Conservation (phyloP, 2,329 filamentous ascomycete genomes). For the Pestalotiopsis fici region DNA sequence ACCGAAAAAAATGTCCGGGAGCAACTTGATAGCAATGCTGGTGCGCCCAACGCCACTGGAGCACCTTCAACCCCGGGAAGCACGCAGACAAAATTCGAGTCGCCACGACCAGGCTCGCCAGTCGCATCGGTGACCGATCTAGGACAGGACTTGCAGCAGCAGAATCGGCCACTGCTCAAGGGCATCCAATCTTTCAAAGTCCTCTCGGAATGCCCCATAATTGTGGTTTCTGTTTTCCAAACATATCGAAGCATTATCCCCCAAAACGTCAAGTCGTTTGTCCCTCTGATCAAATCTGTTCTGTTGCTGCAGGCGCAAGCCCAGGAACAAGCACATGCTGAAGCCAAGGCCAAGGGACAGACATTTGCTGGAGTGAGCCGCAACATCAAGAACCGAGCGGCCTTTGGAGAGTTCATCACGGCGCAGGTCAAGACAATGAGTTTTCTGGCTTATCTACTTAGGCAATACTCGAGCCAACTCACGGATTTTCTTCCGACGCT, state of each 20-base stretch:
- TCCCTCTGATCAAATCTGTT: slow-evolving; percentile 90
- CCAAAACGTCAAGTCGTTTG: slow-evolving; percentile 86
- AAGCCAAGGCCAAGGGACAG: slow-evolving; percentile 75
- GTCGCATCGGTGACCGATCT: slow-evolving; percentile 81
- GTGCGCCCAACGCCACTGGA: slow-evolving; percentile 52
- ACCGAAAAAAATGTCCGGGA: slow-evolving; percentile 95
- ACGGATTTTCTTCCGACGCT: slow-evolving; percentile 84
- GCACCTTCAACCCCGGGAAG: slow-evolving; percentile 68
- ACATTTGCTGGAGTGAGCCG: slow-evolving; percentile 93
- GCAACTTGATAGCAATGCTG: slow-evolving; percentile 80
- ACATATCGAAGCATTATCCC: slow-evolving; percentile 79
- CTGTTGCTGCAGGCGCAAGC: slow-evolving; percentile 87
- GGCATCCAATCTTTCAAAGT: slow-evolving; percentile 99
- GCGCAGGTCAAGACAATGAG: slow-evolving; percentile 99
- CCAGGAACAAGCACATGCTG: slow-evolving; percentile 86
- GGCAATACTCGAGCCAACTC: slow-evolving; percentile 84
- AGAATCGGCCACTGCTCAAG: slow-evolving; percentile 78
- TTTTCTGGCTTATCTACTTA: slow-evolving; percentile 88
- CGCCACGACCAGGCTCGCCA: slow-evolving; percentile 86
- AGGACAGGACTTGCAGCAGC: slow-evolving; percentile 77
- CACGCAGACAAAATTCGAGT: slow-evolving; percentile 75
- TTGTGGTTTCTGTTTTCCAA: slow-evolving; percentile 97
- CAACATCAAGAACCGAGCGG: slow-evolving; percentile 88
- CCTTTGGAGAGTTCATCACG: slow-evolving; percentile 96
- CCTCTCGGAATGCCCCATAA: slow-evolving; percentile 95